Conservation (phyloP, 2,329 filamentous ascomycete species). For the Arthrinium puccinioides region DNA sequence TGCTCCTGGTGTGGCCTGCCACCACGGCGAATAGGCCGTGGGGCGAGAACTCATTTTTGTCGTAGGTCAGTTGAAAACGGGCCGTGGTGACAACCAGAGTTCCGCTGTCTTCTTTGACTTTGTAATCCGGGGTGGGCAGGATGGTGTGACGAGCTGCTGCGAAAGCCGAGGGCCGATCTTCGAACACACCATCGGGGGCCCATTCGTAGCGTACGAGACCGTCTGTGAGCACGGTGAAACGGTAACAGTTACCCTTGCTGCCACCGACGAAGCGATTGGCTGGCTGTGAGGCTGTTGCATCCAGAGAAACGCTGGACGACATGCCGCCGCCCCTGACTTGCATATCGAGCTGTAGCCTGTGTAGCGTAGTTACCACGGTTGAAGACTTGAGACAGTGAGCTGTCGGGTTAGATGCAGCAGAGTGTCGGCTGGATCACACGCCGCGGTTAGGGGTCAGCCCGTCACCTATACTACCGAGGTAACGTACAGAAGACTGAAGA, state of each 20-base stretch:
- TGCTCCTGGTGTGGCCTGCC: slow-evolving; percentile 28
- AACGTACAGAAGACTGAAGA: too few relatives aligned
- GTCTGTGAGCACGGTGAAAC: slow-evolving; percentile 52
- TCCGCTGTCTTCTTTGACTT: slow-evolving; percentile 35
- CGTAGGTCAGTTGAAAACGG: slow-evolving; percentile 48
- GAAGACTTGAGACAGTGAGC: too few relatives aligned
- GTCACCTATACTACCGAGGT: too few relatives aligned
- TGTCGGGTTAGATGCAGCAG: too few relatives aligned
- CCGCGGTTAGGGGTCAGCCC: too few relatives aligned
- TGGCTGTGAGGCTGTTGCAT: too few relatives aligned
- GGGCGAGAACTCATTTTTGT: slow-evolving; percentile 47
- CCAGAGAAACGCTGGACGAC: too few relatives aligned
- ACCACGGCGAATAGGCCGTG: slow-evolving; percentile 39
- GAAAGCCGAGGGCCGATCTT: slow-evolving; percentile 55
- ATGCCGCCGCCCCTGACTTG: too few relatives aligned
- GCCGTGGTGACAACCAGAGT: slow-evolving; percentile 48
- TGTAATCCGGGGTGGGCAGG: slow-evolving; percentile 35
- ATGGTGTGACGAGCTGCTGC: slow-evolving; percentile 41
- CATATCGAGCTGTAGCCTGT: too few relatives aligned
- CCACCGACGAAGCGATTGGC: neutral
- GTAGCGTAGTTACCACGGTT: too few relatives aligned
- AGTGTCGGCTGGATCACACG: too few relatives aligned
- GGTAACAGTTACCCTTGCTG: slow-evolving; percentile 27
- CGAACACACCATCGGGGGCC: slow-evolving; percentile 51
- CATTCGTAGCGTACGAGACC: slow-evolving; percentile 55